These are phyloP conservation scores for Clonostachys solani DNA, from an alignment of 2,329 filamentous ascomycete species.

Conservation along the genomic window DNA sequence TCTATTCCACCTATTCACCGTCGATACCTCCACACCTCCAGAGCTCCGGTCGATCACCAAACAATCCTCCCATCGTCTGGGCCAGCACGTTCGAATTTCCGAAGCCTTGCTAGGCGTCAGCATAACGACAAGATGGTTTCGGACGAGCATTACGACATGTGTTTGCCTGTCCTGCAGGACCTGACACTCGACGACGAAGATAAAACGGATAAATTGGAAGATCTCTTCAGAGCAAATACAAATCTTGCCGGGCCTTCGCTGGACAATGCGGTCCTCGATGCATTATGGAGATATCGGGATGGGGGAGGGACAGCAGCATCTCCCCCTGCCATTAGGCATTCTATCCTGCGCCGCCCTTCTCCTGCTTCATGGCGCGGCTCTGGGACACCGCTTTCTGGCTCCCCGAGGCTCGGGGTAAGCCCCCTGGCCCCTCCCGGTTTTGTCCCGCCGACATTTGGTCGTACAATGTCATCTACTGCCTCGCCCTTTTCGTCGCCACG, in stretches of 20 bases:
- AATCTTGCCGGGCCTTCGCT: conserved; percentile 70
- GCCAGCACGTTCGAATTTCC: not conserved
- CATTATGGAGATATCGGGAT: conserved; percentile 80
- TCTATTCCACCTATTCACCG: too few species aligned
- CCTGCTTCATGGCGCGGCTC: conserved; percentile 90
- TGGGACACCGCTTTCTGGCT: conserved; percentile 76
- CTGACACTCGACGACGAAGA: conserved; percentile 84
- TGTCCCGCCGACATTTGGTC: conserved; percentile 67
- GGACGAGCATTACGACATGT: conserved; percentile 89
- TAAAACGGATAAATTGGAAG: conserved; percentile 87
- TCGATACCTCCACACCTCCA: too few species aligned
- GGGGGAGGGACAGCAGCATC: conserved; percentile 62
- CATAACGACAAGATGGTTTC: conserved; percentile 67
- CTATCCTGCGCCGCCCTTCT: conserved; percentile 83
- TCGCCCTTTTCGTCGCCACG: conserved; percentile 94
- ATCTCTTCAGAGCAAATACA: conserved; percentile 76
- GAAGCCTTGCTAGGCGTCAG: not conserved
- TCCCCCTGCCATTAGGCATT: conserved; percentile 82
- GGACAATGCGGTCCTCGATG: conserved; percentile 87
- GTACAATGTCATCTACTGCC: conserved; percentile 72
- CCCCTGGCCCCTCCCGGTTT: conserved; percentile 84
- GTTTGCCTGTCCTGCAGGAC: conserved; percentile 83
- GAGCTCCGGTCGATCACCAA: too few species aligned
- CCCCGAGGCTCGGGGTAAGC: conserved; percentile 75
- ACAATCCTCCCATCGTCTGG: too few species aligned